Evolutionary conservation across 257 asterid species (phyloP).

Genomic region (Verbascum thapsus): DNA sequence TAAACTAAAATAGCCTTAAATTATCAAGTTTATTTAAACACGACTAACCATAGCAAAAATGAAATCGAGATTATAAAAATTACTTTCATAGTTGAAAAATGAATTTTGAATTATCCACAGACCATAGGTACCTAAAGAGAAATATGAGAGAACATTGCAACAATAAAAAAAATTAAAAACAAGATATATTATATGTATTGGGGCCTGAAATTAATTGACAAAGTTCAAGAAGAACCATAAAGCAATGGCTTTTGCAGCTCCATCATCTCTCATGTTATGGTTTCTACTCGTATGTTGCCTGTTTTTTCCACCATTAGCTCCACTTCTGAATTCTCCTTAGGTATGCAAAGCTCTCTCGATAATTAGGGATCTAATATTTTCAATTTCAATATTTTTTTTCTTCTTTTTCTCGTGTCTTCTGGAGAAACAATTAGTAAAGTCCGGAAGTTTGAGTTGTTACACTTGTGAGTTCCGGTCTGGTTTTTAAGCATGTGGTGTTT

Average conservation of each 20-base stretch:
- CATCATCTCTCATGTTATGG: conserved; percentile 36
- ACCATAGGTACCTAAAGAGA: too few species aligned
- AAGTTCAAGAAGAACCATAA: too few species aligned
- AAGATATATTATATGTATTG: too few species aligned
- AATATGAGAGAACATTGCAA: too few species aligned
- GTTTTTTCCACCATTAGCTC: conserved; percentile 25
- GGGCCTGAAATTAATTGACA: too few species aligned
- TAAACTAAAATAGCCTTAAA: too few species aligned
- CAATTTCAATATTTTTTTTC: background rate
- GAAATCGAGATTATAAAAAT: too few species aligned
- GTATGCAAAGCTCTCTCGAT: conserved; percentile 42
- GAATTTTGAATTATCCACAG: too few species aligned
- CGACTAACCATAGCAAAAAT: too few species aligned
- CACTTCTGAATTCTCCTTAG: conserved; percentile 51
- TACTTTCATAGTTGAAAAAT: too few species aligned
- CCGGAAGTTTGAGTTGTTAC: conserved; percentile 5
- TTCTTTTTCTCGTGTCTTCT: conserved; percentile 11
- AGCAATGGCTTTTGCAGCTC: conserved; percentile 42
- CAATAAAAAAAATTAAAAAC: too few species aligned
- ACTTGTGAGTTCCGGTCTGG: background rate
- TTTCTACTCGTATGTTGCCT: conserved; percentile 33
- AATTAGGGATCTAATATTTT: conserved; percentile 7
- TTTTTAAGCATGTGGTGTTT: background rate
- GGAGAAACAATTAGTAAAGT: background rate
- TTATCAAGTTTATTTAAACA: too few species aligned